Base-by-base conservation (phyloP, 2,329 filamentous ascomycete genomes). In the Coleophoma crateriformis region DNA sequence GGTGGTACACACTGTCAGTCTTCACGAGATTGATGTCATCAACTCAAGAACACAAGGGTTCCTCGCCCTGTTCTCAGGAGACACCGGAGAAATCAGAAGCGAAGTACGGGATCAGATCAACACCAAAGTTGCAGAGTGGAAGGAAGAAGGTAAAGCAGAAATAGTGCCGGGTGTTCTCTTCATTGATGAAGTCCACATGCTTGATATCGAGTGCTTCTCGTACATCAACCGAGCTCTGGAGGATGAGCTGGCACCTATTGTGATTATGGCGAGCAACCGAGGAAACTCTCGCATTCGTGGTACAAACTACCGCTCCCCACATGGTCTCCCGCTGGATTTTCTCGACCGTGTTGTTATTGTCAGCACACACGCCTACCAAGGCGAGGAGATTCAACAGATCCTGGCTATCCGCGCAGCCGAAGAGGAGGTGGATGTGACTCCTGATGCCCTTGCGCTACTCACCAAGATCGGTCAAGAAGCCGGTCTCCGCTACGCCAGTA, bases 101-200 rank as follows among this genome's bases (percentile, higher is more conserved):
- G 94, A 99, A 70, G 92, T 99, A 54, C 85, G 94, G 50, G 92
- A 97, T 67, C 94, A 99, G 75, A 99, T 99, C 77, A 95, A 99
- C 74, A 96, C 89, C 59, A 99, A 99, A 72, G 91, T 99, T 2
- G 91, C 86, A 44, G 94, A 99, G 71, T 99, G 94, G 94, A 96
- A 95, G 71, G 94, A 99, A 70, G 94, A 99, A 71, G 94, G 94
- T 72, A 99, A 99, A 71, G 94, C 94, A 3, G 91, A 95, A 71
- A 97, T 99, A 48, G 90, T 99, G 0, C 94, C 94, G 0, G 94
- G 94, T 42, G 94, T 99, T 7, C 75, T 99, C 7, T 99, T 99
- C 76, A 95, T 99, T 63, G 94, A 99, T 64, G 94, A 99, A 73
- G 92, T 99, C 5, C 94, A 99, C 76, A 97, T 99, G 92, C 87